Base-by-base conservation (phyloP, 495 filamentous ascomycete species). In the Daldinia caldariorum region DNA sequence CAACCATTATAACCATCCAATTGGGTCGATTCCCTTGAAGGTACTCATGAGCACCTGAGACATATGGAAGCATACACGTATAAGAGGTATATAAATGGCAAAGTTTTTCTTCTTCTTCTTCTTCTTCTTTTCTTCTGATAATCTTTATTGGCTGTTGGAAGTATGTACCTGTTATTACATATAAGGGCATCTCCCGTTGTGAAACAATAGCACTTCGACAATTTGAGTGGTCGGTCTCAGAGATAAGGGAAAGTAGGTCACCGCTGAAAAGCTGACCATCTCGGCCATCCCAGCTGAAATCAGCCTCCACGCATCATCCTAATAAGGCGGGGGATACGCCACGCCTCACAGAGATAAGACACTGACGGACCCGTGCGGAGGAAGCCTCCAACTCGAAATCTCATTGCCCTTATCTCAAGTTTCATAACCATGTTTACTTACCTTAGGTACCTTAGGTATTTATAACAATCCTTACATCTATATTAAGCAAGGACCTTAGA, bases 261-360 rank as follows among this genome's bases (percentile, higher is more conserved):
- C 9, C 51, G 20, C 39, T 29, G 58, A 29, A 41, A 62, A 50
- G 51, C 38, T 60, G 32, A 29, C 47, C 31, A 45, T 60, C n/a
- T n/a, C n/a, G 32, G 18, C 47, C 29, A 47, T 61, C 60, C 20
- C 43, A 70, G 67, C 67, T 70, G 67, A 70, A 57, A 60, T 59
- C 18, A 51, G 20, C 38, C 39, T 61, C n/a, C 31, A 56, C 61
- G 56, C 55, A 50, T 13, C 22, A 34, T 57, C 41, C 16, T 47
- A 47, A 47, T 47, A 47, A 47, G 43, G 43, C 43, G 43, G 10
- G 43, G 10, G 43, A 47, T 22, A 47, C 43, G 43, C 18, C 43
- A 20, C 50, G 29, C 49, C 39, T 43, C 39, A 50, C 4, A 0
- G 20, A 16, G 14, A 18, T 56, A 37, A 35, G 26, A 37, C 53